Conservation (phyloP, 2,329 filamentous ascomycete species). For the Neofusicoccum kwambonambiense region DNA sequence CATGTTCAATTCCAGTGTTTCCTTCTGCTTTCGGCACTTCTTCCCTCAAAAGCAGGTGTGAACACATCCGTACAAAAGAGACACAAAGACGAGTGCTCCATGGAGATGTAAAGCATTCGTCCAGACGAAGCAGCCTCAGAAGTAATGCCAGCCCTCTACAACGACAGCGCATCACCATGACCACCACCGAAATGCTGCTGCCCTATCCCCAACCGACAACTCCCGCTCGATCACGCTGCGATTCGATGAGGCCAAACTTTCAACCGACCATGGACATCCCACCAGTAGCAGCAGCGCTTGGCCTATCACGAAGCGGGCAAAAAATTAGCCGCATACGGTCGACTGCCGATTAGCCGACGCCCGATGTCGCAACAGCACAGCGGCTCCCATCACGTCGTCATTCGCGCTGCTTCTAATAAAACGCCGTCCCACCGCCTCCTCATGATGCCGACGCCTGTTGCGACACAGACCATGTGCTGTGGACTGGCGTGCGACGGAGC, state of each 20-base stretch:
- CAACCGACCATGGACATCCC: background rate
- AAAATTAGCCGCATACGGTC: background rate
- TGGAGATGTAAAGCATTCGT: no score
- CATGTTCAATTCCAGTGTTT: background rate
- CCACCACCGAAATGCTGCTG: no score
- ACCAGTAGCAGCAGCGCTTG: background rate
- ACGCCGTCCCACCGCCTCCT: background rate
- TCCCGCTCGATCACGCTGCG: background rate
- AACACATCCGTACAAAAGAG: no score
- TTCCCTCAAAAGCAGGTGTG: background rate
- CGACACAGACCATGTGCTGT: background rate
- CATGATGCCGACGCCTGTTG: background rate
- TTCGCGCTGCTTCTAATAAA: background rate
- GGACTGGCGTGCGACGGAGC: background rate
- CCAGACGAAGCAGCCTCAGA: no score
- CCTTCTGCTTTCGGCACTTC: no score
- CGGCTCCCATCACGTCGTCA: background rate
- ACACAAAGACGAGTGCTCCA: background rate
- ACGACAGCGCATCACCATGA: no score
- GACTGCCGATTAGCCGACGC: constrained; percentile 9
- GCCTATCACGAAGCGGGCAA: background rate
- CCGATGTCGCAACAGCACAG: constrained; percentile 8
- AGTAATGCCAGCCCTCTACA: no score
- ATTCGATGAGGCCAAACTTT: constrained; percentile 9
- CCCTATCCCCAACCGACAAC: no score